Base-by-base conservation (phyloP, 2,329 filamentous ascomycete species). In the Leptographium flavum region DNA sequence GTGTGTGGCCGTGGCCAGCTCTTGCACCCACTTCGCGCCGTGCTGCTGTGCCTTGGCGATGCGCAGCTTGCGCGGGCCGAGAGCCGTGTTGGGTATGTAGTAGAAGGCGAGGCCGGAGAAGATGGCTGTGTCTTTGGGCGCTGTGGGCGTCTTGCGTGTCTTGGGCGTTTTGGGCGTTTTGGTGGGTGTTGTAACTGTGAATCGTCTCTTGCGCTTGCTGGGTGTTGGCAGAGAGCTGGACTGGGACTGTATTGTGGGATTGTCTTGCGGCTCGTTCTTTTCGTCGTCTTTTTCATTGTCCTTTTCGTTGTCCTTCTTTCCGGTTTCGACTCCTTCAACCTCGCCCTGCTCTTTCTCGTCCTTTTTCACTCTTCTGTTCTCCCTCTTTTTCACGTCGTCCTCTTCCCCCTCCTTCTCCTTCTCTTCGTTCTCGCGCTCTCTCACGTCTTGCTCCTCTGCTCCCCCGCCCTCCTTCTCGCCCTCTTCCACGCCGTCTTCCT, bases 61-160 rank as follows among this genome's bases (percentile, higher is more conserved):
- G 4, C 84, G 79, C 47, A 79, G 61, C 45, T 74, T 75, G 33
- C 88, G 74, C 8, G 74, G 68, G 11, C 80, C 75, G 39, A 83
- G 71, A 50, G 90, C 81, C 51, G 87, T 76, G 52, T 92, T 83
- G 0, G 87, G 90, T 6, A 94, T 76, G 58, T 92, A 94, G 62
- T 77, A 84, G 51, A 87, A 81, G 0, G 63, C 59, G n/a, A 83
- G 59, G 0, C 63, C 70, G 38, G 64, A 69, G 56, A 87, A 80
- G 5, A 84, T 68, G 52, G 73, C 70, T 46, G 73, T 61, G 1
- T 60, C 57, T 49, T 10, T 1, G 15, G 10, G 5, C 33, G 42
- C n/a, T 4, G 23, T 7, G n/a, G 23, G 9, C 2, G 22, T n/a
- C 4, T 15, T 13, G 30, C 8, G 21, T 17, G 38, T 9, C n/a